Conservation (phyloP, 306 rosid species). For the Quercus cerris region DNA sequence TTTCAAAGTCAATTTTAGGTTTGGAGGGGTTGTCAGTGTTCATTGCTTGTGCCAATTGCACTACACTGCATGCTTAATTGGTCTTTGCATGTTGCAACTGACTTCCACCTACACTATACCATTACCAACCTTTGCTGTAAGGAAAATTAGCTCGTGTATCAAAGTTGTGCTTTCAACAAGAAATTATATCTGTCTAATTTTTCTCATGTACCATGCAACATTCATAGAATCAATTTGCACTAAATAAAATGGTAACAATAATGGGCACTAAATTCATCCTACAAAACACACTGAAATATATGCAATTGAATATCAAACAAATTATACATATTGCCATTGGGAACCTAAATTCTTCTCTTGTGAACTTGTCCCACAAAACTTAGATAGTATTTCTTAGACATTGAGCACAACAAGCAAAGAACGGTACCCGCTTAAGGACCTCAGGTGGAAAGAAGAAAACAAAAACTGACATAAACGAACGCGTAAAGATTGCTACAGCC, state of each 20-base stretch:
- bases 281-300: slow-evolving; percentile 9
- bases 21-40: not conserved
- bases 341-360: slow-evolving; percentile 23
- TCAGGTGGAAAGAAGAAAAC: not conserved
- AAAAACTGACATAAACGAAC: slow-evolving; percentile 17
- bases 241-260: not conserved
- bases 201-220: not conserved
- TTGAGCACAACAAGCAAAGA: slow-evolving; percentile 2
- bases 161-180: not conserved
- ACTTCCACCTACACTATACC: not conserved
- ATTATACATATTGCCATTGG: slow-evolving; percentile 9
- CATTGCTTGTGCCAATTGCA: not conserved
- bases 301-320: slow-evolving; percentile 12
- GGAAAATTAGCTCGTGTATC: not conserved
- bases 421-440: not conserved
- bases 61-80: not conserved
- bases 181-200: not conserved
- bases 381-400: not conserved
- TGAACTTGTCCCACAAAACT: not conserved
- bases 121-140: not conserved
- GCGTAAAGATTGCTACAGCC: slow-evolving; percentile 4
- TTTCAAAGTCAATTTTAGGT: not conserved
- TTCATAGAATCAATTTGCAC: slow-evolving; percentile 3
- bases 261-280: slow-evolving; percentile 10
- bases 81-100: not conserved